These are phyloP conservation scores for Cairneyella variabilis DNA, from an alignment of 495 filamentous ascomycete species.

Conservation along the genomic window DNA sequence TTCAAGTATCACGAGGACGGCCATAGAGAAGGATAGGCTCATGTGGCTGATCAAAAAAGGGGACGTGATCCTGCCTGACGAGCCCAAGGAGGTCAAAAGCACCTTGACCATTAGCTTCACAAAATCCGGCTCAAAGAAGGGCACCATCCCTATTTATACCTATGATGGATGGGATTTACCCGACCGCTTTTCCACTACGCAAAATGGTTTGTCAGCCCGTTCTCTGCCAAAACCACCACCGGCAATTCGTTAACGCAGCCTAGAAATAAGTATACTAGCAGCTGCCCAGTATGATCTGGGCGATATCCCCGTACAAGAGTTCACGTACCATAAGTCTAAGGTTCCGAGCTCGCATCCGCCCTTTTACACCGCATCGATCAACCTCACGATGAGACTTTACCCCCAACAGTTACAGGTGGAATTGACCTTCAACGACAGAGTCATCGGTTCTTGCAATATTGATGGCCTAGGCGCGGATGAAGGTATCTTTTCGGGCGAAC, in stretches of 20 bases:
- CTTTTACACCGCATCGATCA: conserved; percentile 1
- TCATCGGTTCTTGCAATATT: too few species aligned
- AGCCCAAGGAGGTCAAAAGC: not conserved
- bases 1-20: not conserved
- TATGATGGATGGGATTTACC: conserved; percentile 14
- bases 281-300: conserved; percentile 2
- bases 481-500: too few species aligned
- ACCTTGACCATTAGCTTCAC: conserved; percentile 1
- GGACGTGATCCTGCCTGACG: conserved; percentile 14
- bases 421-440: not conserved
- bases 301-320: conserved; percentile 3
- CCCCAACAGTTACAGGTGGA: not conserved
- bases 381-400: conserved; percentile 2
- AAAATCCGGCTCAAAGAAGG: conserved; percentile 1
- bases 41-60: conserved; percentile 17
- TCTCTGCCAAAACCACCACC: not conserved
- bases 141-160: conserved; percentile 10
- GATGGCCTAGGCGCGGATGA: too few species aligned
- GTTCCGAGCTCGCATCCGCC: not conserved
- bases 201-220: conserved; percentile 9
- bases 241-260: not conserved
- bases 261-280: not conserved
- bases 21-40: conserved; percentile 7
- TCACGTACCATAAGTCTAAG: not conserved
- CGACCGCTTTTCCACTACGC: not conserved